These are phyloP conservation scores for Colletotrichum sojae DNA, from an alignment of 2,329 filamentous ascomycete genomes.

Conservation along the genomic window DNA sequence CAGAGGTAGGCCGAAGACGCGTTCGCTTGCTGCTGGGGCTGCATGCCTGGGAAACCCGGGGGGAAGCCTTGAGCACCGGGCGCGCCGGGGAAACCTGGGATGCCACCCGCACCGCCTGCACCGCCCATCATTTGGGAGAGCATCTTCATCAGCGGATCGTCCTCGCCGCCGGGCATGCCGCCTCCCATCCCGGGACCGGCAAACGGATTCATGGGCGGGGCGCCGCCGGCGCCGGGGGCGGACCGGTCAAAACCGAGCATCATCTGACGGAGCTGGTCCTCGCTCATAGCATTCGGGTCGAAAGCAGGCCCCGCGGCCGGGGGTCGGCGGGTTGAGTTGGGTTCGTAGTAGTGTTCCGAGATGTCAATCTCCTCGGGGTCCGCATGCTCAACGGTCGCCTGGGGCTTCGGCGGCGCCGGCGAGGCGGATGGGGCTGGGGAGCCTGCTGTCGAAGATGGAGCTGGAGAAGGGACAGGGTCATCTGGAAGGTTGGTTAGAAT, in stretches of 20 bases:
- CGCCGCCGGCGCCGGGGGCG: conserved; percentile 42
- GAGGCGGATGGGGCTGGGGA: conserved; percentile 43
- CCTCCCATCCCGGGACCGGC: conserved; percentile 32
- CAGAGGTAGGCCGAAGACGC: conserved; percentile 67
- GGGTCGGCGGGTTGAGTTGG: conserved; percentile 49
- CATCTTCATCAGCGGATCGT: conserved; percentile 68
- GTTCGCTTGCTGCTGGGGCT: conserved; percentile 50
- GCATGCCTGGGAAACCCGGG: conserved; percentile 53
- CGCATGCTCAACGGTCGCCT: conserved; percentile 56
- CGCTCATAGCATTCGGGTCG: conserved; percentile 59
- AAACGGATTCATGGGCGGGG: conserved; percentile 46
- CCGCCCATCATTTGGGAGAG: conserved; percentile 79
- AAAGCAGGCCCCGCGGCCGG: conserved; percentile 44
- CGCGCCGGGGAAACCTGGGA: conserved; percentile 22
- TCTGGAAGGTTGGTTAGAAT: conserved; percentile 14
- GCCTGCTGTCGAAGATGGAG: conserved; percentile 22
- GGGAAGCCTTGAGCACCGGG: conserved; percentile 44
- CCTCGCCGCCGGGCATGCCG: conserved; percentile 62
- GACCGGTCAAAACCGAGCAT: conserved; percentile 70
- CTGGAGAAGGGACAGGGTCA: conserved; percentile 21
- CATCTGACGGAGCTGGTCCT: conserved; percentile 75
- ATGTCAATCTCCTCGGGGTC: conserved; percentile 86
- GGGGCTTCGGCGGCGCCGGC: conserved; percentile 48
- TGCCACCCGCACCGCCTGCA: conserved; percentile 46
- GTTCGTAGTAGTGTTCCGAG: conserved; percentile 79